Base-by-base conservation (phyloP, 2,329 filamentous ascomycete species). In the Trichophyton schoenleinii region DNA sequence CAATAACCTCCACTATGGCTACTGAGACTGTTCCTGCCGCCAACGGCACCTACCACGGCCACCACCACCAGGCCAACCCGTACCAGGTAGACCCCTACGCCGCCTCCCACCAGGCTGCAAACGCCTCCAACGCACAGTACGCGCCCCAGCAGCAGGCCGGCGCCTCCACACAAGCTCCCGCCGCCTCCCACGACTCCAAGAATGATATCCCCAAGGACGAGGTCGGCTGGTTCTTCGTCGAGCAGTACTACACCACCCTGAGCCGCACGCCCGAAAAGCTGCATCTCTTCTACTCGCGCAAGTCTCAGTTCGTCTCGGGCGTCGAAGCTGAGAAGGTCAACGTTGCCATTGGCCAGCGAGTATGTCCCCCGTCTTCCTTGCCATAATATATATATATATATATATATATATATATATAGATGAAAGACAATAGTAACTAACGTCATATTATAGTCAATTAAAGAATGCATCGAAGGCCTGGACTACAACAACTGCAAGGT, bases 171-270 rank as follows among this genome's bases (percentile, higher is more conserved):
- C 72, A 73, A 38, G 74, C 73, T 38, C 71, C 73, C 28, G 70
- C 72, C 44, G 74, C 74, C 64, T 70, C 68, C 60, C 70, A 67
- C 61, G 73, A 76, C 58, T 66, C 71, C 65, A 76, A 76, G 67
- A 72, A 70, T 66, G 73, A 72, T 63, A 81, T 84, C 65, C 79
- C 79, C 69, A 96, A 96, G 80, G 91, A 96, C 74, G 90, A 97
- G 79, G 91, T 99, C 68, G 94, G 91, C 76, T 99, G 94, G 94
- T 97, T 92, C 79, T 99, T 99, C 69, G 94, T 99, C 63, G 91
- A 97, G 83, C 91, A 96, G 77, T 99, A 96, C 81, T 99, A 99
- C 79, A 97, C 89, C 68, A 99, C 91, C 64, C 79, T 99, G 72
- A 96, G 91, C 84, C 91, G 92, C 77, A 88, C 81, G 67, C 91